phyloP scores from a whole-genome alignment of 768 basidiomycete species.

The Trametes cinnabarina region DNA sequence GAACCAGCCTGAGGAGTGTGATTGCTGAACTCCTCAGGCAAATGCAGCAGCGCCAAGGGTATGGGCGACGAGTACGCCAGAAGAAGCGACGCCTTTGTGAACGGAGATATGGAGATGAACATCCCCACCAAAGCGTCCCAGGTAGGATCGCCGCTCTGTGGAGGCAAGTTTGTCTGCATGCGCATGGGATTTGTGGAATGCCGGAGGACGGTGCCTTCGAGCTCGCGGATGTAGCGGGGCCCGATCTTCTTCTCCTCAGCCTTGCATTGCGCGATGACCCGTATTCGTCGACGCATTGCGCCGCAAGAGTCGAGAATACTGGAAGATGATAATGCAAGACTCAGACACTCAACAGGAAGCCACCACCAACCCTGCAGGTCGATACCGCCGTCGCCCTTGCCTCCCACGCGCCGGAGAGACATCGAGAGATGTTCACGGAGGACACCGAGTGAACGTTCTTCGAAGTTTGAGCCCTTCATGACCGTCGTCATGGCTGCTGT shows the following conservation, averaged over 20 bases:
- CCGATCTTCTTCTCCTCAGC: constrained; percentile 80
- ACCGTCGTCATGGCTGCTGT: constrained; percentile 42
- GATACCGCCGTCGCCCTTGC: constrained; percentile 86
- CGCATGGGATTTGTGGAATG: constrained; percentile 27
- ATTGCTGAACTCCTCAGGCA: constrained; percentile 42
- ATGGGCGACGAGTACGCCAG: constrained; percentile 72
- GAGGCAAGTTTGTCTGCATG: constrained; percentile 1
- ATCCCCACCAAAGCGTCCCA: constrained; percentile 57
- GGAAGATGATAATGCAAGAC: not conserved
- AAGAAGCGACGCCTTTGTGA: constrained; percentile 66
- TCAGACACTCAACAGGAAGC: constrained; percentile 47
- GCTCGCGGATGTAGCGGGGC: constrained; percentile 80
- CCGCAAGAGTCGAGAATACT: not conserved
- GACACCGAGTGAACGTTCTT: constrained; percentile 60
- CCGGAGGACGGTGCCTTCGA: constrained; percentile 82
- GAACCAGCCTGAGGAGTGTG: not conserved
- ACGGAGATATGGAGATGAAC: constrained; percentile 77
- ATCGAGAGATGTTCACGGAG: constrained; percentile 71
- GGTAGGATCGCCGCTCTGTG: constrained; percentile 5
- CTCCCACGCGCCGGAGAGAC: constrained; percentile 76
- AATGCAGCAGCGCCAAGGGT: constrained; percentile 76
- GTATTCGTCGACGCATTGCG: constrained; percentile 49
- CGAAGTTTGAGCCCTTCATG: constrained; percentile 72
- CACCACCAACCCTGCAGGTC: constrained; percentile 95
- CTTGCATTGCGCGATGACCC: constrained; percentile 88